A percentile compares a stretch with the other conserved stretches of the same genome.
phyloP scores from a whole-genome alignment of 495 filamentous ascomycete species.

The Pyrenula aspistea region DNA sequence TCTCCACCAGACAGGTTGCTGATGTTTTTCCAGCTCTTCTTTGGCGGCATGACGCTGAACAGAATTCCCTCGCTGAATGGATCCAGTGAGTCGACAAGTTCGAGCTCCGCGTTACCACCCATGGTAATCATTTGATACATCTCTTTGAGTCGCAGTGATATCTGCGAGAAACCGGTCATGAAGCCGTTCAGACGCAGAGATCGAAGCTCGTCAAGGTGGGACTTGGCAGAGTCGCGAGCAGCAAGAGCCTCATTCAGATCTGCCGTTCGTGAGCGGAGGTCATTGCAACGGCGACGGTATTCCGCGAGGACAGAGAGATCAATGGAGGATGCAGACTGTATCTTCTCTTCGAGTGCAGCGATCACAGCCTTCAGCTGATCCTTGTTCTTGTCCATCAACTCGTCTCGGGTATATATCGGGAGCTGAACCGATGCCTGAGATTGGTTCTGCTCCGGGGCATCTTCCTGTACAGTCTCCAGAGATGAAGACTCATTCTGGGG shows the following conservation, averaged over 20 bases:
- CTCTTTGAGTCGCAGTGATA: conserved; percentile 93
- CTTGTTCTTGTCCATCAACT: conserved; percentile 87
- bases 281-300: conserved; percentile 81
- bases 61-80: conserved; percentile 95
- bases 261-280: conserved; percentile 67
- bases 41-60: conserved; percentile 96
- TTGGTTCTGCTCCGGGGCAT: conserved; percentile 7
- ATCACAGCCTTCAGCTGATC: conserved; percentile 77
- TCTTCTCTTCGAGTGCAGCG: conserved; percentile 83
- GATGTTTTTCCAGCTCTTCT: conserved; percentile 99
- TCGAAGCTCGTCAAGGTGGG: conserved; percentile 79
- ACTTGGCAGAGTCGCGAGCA: conserved; percentile 75
- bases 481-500: background rate
- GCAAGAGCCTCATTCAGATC: conserved; percentile 67
- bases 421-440: conserved; percentile 41
- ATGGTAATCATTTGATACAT: conserved; percentile 99
- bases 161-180: conserved; percentile 93
- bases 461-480: conserved; percentile 3
- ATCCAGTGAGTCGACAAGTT: conserved; percentile 89
- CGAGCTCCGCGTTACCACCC: conserved; percentile 95
- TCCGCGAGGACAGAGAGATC: conserved; percentile 87
- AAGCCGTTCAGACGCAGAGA: conserved; percentile 86
- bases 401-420: conserved; percentile 76
- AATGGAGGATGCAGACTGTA: conserved; percentile 64
- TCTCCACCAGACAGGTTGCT: conserved; percentile 88